phyloP scores from a whole-genome alignment of 139 green algal genomes.

The Closterium sp. region DNA sequence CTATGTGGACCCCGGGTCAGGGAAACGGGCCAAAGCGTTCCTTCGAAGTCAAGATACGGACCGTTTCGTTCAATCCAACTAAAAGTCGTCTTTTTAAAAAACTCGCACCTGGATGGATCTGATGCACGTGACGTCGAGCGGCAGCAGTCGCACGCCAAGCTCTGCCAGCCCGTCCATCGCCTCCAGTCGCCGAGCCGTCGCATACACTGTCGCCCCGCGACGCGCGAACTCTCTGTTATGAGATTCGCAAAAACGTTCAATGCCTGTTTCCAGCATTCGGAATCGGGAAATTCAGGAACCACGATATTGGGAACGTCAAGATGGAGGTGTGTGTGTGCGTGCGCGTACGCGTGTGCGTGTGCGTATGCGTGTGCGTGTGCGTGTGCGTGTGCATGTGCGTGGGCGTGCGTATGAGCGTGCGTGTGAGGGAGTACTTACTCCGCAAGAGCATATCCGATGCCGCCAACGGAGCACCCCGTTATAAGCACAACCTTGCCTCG shows the following conservation, averaged over 20 bases:
- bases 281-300: background rate
- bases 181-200: conserved; percentile 18
- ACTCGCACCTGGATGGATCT: conserved; percentile 2
- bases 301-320: background rate
- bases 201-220: conserved; percentile 20
- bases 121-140: conserved; percentile 13
- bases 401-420: too few relatives aligned
- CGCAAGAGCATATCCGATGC: conserved; percentile 15
- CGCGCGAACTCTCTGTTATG: conserved; percentile 22
- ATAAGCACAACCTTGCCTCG: conserved; percentile 13
- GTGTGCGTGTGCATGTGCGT: background rate
- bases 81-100: too few relatives aligned
- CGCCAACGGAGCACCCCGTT: conserved; percentile 20
- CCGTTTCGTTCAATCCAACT: too few relatives aligned
- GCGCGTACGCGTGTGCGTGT: too few relatives aligned
- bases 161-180: conserved; percentile 14
- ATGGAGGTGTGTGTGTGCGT: background rate
- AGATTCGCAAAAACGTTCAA: background rate
- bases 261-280: too few relatives aligned
- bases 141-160: background rate
- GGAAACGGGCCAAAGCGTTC: too few relatives aligned
- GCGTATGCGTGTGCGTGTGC: too few relatives aligned
- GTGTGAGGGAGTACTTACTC: conserved; percentile 9
- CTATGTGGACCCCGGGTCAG: too few relatives aligned
- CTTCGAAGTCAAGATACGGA: too few relatives aligned